Evolutionary conservation across 169 alveolate species (phyloP), one percentile per base, ranked within the genome.

Genomic region (Blepharisma undulans): DNA sequence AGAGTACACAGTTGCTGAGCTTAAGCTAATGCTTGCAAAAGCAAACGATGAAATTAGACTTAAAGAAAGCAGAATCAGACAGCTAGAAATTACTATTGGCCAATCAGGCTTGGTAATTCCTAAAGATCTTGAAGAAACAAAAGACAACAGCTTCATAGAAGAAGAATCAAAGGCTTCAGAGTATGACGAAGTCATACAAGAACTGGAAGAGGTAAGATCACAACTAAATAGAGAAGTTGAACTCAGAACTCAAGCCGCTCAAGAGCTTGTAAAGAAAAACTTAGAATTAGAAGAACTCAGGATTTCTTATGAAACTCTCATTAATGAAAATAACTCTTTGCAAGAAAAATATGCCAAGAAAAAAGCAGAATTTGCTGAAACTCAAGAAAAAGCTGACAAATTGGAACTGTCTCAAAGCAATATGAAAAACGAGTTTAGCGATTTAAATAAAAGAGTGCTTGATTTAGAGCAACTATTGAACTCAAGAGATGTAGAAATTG

Each of bases 1-100:
- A 89, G 98, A 97, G 91, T 92, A 89, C 36, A 94, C 98, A n/a
- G 94, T 94, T 30, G 93, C 94, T 48, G 98, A 96, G 91, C 88
- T 96, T 48, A 95, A 95, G 81, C 85, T 95, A 8, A 88, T 96
- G 33, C 87, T 96, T 8, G 92, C 77, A 34, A 92, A 95, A 32
- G 93, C 95, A 29, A 96, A 95, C 27, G 94, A 92, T 34, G 90
- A 90, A 34, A 81, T 94, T 12, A 90, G 88, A 10, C 92, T 86
- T 6, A 76, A 84, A 71, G 94, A 93, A 27, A 82, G 30, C 16
- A 30, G 36, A 79, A 79, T 79, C 3, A 36, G 59, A 32, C 29
- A 32, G 25, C 27, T 84, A 93, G n/a, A 96, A 95, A 72, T 86
- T 76, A 21, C 25, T 60, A 22, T 74, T 74, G 33, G 33, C 12